phyloP scores from a whole-genome alignment of 1,284 basidiomycete genomes.

The Boletus semigastroideus region DNA sequence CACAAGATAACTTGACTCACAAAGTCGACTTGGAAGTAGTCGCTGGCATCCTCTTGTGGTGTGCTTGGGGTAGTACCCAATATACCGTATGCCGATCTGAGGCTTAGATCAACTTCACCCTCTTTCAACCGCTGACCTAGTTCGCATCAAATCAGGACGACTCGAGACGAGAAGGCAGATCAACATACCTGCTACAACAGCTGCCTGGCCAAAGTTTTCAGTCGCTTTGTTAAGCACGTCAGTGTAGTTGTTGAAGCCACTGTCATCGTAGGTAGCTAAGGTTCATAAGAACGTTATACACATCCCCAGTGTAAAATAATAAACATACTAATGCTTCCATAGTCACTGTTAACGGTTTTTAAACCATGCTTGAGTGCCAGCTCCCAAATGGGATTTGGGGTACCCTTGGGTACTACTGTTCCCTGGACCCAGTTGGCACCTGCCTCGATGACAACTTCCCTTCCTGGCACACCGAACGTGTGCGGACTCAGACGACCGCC shows the following conservation, averaged over 20 bases:
- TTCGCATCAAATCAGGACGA: not conserved
- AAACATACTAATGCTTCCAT: constrained; percentile 43
- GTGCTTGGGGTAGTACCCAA: constrained; percentile 9
- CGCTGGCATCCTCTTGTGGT: constrained; percentile 9
- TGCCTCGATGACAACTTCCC: constrained; percentile 49
- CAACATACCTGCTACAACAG: constrained; percentile 5
- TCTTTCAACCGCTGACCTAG: constrained; percentile 7
- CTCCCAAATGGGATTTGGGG: constrained; percentile 56
- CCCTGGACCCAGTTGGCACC: constrained; percentile 76
- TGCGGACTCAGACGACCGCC: constrained; percentile 59
- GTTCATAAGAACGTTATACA: not conserved
- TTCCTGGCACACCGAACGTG: constrained; percentile 40
- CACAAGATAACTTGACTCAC: not conserved
- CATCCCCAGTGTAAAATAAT: not conserved
- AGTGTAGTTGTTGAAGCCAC: constrained; percentile 9
- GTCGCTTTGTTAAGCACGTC: constrained; percentile 12
- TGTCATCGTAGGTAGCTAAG: constrained; percentile 11
- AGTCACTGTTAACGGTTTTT: constrained; percentile 47
- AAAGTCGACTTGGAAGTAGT: constrained; percentile 14
- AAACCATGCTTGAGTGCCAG: constrained; percentile 58
- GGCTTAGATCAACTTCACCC: constrained; percentile 11
- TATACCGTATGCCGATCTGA: constrained; percentile 11
- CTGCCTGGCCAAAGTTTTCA: constrained; percentile 4
- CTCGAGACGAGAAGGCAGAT: not conserved
- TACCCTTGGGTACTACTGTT: constrained; percentile 40